phyloP scores from a whole-genome alignment of 129 eudicot species.

The Pulicaria dysenterica region DNA sequence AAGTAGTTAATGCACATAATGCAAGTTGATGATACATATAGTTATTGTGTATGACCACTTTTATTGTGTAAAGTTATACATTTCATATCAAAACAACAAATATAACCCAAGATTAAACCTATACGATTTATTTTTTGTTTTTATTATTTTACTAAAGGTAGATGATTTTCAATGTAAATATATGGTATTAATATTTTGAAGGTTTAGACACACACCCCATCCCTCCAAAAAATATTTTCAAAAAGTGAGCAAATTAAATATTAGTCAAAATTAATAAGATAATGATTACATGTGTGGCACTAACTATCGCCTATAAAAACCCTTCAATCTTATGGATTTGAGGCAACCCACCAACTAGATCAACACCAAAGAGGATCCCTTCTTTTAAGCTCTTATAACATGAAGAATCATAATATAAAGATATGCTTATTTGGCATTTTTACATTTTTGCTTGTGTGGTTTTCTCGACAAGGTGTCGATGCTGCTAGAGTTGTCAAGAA shows the following conservation, averaged over 20 bases:
- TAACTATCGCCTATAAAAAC: slow-evolving; percentile 36
- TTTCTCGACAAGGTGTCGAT: slow-evolving; percentile 17
- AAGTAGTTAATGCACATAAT: too few species aligned
- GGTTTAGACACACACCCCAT: too few species aligned
- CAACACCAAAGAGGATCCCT: not conserved
- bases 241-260: not conserved
- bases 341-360: slow-evolving; percentile 21
- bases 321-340: slow-evolving; percentile 23
- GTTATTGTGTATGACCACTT: too few species aligned
- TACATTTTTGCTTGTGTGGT: slow-evolving; percentile 33
- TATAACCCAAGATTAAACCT: too few species aligned
- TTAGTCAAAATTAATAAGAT: slow-evolving; percentile 24
- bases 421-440: slow-evolving; percentile 19
- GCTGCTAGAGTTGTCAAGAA: slow-evolving; percentile 31
- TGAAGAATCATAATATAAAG: slow-evolving; percentile 25
- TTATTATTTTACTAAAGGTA: too few species aligned
- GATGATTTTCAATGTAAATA: too few species aligned
- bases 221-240: too few species aligned
- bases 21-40: too few species aligned
- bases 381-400: slow-evolving; percentile 15
- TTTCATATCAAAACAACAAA: too few species aligned
- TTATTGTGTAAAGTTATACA: too few species aligned
- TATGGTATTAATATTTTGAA: too few species aligned
- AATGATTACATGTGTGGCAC: slow-evolving; percentile 15
- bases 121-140: too few species aligned